Evolutionary conservation across 306 rosid species (phyloP).

Genomic region (Cicer chorassanicum): DNA sequence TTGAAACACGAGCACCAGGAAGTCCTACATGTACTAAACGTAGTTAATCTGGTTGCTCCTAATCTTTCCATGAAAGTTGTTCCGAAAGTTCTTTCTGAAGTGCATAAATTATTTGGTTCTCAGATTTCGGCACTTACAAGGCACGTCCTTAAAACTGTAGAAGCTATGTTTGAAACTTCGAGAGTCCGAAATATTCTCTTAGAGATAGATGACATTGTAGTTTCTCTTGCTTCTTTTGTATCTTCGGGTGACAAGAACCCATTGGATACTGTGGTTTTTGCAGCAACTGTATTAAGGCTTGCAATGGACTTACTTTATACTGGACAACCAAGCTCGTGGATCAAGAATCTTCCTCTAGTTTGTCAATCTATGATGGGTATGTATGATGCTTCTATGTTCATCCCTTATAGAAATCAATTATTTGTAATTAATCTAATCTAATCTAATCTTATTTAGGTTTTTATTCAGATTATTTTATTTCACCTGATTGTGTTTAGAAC

Average conservation of each 20-base stretch:
- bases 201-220: constrained; percentile 57
- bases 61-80: constrained; percentile 62
- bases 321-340: constrained; percentile 58
- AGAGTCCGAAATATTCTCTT: constrained; percentile 52
- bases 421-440: constrained; percentile 4
- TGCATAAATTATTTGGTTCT: constrained; percentile 57
- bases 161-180: constrained; percentile 65
- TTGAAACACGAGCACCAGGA: constrained; percentile 63
- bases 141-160: constrained; percentile 65
- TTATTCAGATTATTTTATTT: constrained; percentile 21
- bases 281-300: constrained; percentile 61
- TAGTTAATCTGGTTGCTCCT: constrained; percentile 68
- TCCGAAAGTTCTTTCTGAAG: constrained; percentile 61
- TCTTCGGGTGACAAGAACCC: constrained; percentile 75
- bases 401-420: constrained; percentile 20
- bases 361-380: constrained; percentile 77
- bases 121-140: constrained; percentile 64
- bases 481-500: constrained; percentile 5
- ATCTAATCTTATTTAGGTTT: constrained; percentile 12
- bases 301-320: constrained; percentile 61
- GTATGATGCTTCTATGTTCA: constrained; percentile 45
- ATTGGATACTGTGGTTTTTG: constrained; percentile 66
- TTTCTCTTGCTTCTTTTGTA: constrained; percentile 68
- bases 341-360: constrained; percentile 70
- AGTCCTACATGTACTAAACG: constrained; percentile 71